A percentile compares a stretch with the other conserved stretches of the same genome.
Conservation (phyloP, 345 rosid genomes). For the Syzygium oleosum region DNA sequence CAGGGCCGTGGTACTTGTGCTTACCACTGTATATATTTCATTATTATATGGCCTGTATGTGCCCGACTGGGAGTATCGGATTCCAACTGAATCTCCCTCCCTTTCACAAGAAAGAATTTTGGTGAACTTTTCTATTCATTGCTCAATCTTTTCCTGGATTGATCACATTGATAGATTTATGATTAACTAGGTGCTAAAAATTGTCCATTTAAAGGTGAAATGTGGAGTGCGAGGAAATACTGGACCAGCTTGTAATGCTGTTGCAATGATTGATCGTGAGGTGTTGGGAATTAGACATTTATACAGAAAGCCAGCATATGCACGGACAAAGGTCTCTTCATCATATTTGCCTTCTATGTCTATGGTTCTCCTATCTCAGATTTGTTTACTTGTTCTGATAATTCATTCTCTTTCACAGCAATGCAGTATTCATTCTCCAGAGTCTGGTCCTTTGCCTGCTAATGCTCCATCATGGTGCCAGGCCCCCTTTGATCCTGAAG, state of each 20-base stretch:
- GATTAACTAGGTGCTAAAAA: not conserved
- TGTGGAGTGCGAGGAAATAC: constrained; percentile 73
- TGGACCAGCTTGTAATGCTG: constrained; percentile 80
- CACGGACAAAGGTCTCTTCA: constrained; percentile 43
- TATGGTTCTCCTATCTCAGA: not conserved
- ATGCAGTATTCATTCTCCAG: constrained; percentile 76
- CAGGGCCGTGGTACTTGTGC: constrained; percentile 49
- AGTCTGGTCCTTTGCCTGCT: constrained; percentile 58
- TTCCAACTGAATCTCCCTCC: constrained; percentile 36
- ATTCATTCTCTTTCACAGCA: constrained; percentile 22
- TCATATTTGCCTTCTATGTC: not conserved
- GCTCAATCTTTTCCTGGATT: not conserved
- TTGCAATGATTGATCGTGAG: constrained; percentile 75
- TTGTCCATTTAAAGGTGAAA: constrained; percentile 44
- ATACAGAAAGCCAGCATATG: constrained; percentile 58
- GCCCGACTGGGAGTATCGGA: constrained; percentile 68
- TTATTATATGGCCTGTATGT: constrained; percentile 66
- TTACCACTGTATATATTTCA: constrained; percentile 35
- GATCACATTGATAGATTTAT: not conserved
- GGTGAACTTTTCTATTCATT: constrained; percentile 23
- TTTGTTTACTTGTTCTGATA: not conserved
- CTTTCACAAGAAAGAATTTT: constrained; percentile 24
- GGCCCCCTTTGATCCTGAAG: constrained; percentile 97
- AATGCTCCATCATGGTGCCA: constrained; percentile 92
- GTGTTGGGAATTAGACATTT: constrained; percentile 62